Percentiles rank a stretch among this genome's conserved stretches.
Conservation (phyloP, 257 asterid genomes). For the Solanum bukasovii region DNA sequence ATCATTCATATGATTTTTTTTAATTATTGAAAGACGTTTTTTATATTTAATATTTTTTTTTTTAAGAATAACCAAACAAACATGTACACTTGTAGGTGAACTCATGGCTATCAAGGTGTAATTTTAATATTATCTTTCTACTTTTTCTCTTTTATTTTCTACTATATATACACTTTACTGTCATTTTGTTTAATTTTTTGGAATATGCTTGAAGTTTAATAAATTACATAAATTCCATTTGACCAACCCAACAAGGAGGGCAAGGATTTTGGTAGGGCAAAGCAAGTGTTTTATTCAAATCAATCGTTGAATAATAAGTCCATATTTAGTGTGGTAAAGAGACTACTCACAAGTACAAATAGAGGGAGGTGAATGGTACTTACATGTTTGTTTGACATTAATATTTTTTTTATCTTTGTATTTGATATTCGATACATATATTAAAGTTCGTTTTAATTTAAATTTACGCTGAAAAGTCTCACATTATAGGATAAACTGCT, state of each 20-base stretch:
- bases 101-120: not conserved
- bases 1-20: too few species aligned
- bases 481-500: fast-evolving
- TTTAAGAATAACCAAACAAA: not conserved
- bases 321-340: not conserved
- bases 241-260: not conserved
- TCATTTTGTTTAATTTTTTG: not conserved
- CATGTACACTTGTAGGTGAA: not conserved
- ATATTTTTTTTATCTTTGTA: not conserved
- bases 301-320: not conserved
- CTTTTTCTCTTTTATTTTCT: not conserved
- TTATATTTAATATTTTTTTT: not conserved
- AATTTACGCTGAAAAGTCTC: not conserved
- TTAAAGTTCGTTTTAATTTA: too few species aligned
- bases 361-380: not conserved
- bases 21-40: not conserved
- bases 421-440: not conserved
- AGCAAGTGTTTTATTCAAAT: not conserved
- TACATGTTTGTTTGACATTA: not conserved
- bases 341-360: not conserved
- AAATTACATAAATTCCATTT: not conserved
- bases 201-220: not conserved
- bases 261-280: not conserved
- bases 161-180: too few species aligned
- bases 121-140: not conserved